These are phyloP conservation scores for Claviceps sp. DNA, from an alignment of 2,329 filamentous ascomycete species.

Conservation along the genomic window DNA sequence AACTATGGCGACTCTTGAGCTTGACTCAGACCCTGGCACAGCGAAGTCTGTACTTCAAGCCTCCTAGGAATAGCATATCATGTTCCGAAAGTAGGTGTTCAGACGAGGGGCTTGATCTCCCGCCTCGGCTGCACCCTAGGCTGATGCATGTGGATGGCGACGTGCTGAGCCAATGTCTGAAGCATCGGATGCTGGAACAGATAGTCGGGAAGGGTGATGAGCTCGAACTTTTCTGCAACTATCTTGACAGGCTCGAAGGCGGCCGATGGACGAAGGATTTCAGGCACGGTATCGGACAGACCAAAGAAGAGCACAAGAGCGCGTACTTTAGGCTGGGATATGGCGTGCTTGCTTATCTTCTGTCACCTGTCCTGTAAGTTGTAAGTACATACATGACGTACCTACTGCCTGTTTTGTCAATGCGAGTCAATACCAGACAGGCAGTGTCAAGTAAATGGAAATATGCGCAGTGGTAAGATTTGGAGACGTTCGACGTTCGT, in stretches of 20 bases:
- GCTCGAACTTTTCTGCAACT: conserved; percentile 29
- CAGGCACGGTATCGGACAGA: conserved; percentile 8
- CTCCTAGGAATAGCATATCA: conserved; percentile 10
- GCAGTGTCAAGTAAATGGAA: not conserved
- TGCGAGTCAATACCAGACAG: not conserved
- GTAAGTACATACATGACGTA: too few relatives aligned
- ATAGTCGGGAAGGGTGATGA: conserved; percentile 23
- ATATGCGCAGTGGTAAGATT: too few relatives aligned
- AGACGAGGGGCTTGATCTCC: conserved; percentile 12
- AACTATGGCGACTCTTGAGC: conserved; percentile 54
- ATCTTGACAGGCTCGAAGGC: conserved; percentile 36
- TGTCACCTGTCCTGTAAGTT: conserved; percentile 34
- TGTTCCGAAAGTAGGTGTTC: conserved; percentile 9
- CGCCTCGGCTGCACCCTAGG: conserved; percentile 28
- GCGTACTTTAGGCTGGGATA: conserved; percentile 38
- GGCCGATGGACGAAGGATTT: conserved; percentile 26
- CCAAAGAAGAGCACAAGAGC: conserved; percentile 11
- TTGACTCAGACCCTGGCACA: conserved; percentile 59
- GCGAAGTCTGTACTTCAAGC: conserved; percentile 32
- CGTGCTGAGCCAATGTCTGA: conserved; percentile 41
- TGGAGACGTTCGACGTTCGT: too few relatives aligned
- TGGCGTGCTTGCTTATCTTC: conserved; percentile 37
- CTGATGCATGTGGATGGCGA: conserved; percentile 57
- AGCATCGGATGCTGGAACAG: conserved; percentile 29
- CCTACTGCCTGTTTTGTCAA: not conserved